phyloP scores from a whole-genome alignment of 2,329 filamentous ascomycete species.

The Paecilomyces sp. region DNA sequence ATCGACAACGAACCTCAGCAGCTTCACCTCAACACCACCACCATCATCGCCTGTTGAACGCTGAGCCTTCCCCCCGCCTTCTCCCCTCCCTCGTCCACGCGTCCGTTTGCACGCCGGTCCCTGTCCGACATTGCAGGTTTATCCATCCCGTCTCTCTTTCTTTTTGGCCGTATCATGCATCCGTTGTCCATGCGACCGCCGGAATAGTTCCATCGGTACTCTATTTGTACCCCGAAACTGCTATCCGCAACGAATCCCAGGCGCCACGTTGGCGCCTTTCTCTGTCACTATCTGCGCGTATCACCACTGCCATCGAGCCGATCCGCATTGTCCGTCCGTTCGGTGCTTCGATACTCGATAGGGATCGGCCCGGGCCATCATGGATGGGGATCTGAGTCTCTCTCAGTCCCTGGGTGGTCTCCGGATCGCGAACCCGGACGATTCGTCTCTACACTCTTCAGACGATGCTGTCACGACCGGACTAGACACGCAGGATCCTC shows the following conservation, averaged over 20 bases:
- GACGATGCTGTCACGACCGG: slow-evolving; percentile 24
- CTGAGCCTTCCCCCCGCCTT: background rate
- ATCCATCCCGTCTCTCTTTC: slow-evolving; percentile 6
- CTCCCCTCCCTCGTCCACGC: slow-evolving; percentile 1
- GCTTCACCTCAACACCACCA: background rate
- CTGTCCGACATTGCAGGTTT: slow-evolving; percentile 1
- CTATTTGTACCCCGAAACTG: slow-evolving; percentile 5
- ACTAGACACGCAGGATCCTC: slow-evolving; percentile 14
- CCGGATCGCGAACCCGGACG: slow-evolving; percentile 93
- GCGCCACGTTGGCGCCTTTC: slow-evolving; percentile 7
- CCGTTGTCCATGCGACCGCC: slow-evolving; percentile 21
- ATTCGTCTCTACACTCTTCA: slow-evolving; percentile 45
- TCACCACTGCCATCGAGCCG: background rate
- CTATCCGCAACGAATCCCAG: slow-evolving; percentile 1
- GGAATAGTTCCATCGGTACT: slow-evolving; percentile 19
- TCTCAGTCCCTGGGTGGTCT: slow-evolving; percentile 88
- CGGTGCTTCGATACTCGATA: background rate
- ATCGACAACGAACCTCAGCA: background rate
- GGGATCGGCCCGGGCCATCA: slow-evolving; percentile 39
- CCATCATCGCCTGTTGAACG: background rate
- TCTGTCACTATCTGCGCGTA: background rate
- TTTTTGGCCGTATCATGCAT: slow-evolving; percentile 20
- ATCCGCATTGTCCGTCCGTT: background rate
- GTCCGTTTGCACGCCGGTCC: background rate
- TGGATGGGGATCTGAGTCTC: slow-evolving; percentile 90